Conservation (phyloP, 192 early-diverging fungal species). For the Lunasporangiospora selenospora region DNA sequence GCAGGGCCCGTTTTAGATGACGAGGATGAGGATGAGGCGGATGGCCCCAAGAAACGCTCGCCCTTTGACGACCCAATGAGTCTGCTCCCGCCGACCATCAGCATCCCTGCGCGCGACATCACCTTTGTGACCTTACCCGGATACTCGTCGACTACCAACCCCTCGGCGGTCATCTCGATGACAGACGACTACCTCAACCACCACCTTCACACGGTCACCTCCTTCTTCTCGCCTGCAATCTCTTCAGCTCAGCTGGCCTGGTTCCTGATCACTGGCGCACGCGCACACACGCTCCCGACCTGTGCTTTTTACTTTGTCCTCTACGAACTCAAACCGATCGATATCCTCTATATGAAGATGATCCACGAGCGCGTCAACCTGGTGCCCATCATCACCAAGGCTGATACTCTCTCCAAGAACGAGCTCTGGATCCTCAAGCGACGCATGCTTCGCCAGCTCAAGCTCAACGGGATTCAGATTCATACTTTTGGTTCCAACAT, state of each 20-base stretch:
- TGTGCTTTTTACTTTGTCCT: slow-evolving; percentile 46
- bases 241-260: slow-evolving; percentile 28
- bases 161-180: slow-evolving; percentile 17
- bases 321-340: slow-evolving; percentile 74
- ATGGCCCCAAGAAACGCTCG: not conserved
- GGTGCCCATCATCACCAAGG: slow-evolving; percentile 93
- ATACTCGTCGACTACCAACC: slow-evolving; percentile 40
- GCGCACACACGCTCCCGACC: slow-evolving; percentile 27
- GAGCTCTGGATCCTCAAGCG: slow-evolving; percentile 90
- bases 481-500: slow-evolving; percentile 34
- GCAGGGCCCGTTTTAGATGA: slow-evolving; percentile 7
- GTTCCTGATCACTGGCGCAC: slow-evolving; percentile 43
- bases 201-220: slow-evolving; percentile 19
- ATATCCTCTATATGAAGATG: slow-evolving; percentile 97
- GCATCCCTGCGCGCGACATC: slow-evolving; percentile 22
- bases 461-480: slow-evolving; percentile 33
- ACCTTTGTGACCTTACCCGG: slow-evolving; percentile 35
- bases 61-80: slow-evolving; percentile 16
- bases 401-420: slow-evolving; percentile 88
- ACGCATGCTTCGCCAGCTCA: slow-evolving; percentile 59
- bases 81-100: slow-evolving; percentile 19
- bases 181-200: slow-evolving; percentile 42
- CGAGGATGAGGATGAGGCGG: not conserved
- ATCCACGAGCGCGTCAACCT: slow-evolving; percentile 92
- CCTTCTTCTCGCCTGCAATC: slow-evolving; percentile 31